A percentile compares a stretch with the other conserved stretches of the same genome.
These are phyloP conservation scores for Arabidopsis thaliana DNA, from an alignment of 345 rosid species.

Conservation along the genomic window DNA sequence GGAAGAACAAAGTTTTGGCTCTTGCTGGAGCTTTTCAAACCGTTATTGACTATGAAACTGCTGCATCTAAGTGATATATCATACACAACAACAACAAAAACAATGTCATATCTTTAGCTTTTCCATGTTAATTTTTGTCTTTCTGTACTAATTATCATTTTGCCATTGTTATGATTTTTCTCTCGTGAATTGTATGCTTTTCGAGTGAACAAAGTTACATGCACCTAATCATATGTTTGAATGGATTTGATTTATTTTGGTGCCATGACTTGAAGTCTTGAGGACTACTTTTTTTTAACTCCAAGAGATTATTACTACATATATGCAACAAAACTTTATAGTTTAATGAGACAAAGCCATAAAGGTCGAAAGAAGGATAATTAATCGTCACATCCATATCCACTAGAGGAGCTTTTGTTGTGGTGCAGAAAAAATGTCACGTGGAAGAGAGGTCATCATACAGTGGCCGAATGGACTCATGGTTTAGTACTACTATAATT, in stretches of 20 bases:
- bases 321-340: neutral
- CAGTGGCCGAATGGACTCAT: neutral
- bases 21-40: constrained; percentile 93
- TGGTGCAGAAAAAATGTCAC: constrained; percentile 15
- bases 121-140: neutral
- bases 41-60: constrained; percentile 81
- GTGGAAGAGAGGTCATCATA: constrained; percentile 16
- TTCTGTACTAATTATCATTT: constrained; percentile 18
- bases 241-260: constrained; percentile 28
- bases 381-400: neutral
- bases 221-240: constrained; percentile 36
- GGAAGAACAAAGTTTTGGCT: constrained; percentile 86
- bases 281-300: constrained; percentile 6
- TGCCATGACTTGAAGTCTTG: neutral
- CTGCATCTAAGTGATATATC: constrained; percentile 51
- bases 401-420: constrained; percentile 12
- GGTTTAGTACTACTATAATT: neutral
- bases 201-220: constrained; percentile 41
- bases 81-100: constrained; percentile 13
- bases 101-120: constrained; percentile 27
- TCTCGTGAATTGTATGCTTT: constrained; percentile 39
- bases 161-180: constrained; percentile 33
- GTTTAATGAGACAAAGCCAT: neutral
- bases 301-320: neutral
- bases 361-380: neutral